Percentiles rank a stretch among this genome's conserved stretches.
Evolutionary conservation across 139 green algal genomes (phyloP).

Genomic region (Chlamydomonas eustigma): DNA sequence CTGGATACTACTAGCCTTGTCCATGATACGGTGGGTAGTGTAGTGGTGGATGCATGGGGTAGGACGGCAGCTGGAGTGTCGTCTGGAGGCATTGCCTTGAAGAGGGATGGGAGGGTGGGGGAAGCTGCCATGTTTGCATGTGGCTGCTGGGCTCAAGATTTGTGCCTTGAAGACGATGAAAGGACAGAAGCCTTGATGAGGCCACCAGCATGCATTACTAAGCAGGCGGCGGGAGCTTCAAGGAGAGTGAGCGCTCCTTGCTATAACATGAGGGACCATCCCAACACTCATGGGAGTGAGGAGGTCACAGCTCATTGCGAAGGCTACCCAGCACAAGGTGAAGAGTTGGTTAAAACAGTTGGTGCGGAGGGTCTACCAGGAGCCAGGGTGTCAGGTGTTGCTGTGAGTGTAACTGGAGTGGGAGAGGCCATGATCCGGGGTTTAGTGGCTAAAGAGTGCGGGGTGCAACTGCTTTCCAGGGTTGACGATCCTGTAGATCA

Average conservation of each 20-base stretch:
- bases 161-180: background rate
- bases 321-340: background rate
- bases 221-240: background rate
- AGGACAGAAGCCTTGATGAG: slow-evolving; percentile 4
- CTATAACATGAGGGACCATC: too few species aligned
- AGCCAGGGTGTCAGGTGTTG: slow-evolving; percentile 21
- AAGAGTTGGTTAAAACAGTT: background rate
- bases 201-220: background rate
- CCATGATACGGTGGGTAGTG: slow-evolving; percentile 68
- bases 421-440: slow-evolving; percentile 65
- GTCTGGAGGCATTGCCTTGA: slow-evolving; percentile 79
- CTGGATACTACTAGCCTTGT: too few species aligned
- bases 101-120: slow-evolving; percentile 66
- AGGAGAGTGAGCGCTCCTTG: background rate
- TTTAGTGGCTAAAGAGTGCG: slow-evolving; percentile 44
- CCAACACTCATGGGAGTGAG: too few species aligned
- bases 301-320: too few species aligned
- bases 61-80: slow-evolving; percentile 68
- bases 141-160: slow-evolving; percentile 73
- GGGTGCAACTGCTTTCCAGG: background rate
- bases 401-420: slow-evolving; percentile 63
- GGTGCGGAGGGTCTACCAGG: background rate
- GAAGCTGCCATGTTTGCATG: slow-evolving; percentile 73
- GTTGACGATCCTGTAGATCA: background rate
- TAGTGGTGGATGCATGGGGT: slow-evolving; percentile 57